These are phyloP conservation scores for Trypanosoma lewisi DNA, from an alignment of 208 protist species.

Conservation along the genomic window DNA sequence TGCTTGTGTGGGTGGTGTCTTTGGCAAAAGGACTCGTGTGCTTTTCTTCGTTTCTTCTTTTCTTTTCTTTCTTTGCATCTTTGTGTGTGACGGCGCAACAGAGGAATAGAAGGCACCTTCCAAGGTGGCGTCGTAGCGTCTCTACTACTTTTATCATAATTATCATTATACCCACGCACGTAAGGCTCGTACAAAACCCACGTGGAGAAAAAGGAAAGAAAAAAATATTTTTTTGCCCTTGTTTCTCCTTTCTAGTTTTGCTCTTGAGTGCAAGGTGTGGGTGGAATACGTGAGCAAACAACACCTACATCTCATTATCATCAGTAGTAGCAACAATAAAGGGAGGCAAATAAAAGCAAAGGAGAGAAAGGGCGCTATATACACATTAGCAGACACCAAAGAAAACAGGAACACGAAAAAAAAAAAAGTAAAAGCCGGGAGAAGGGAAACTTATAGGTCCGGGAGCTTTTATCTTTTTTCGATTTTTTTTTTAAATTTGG, in stretches of 20 bases:
- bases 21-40: too few species aligned
- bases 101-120: neutral
- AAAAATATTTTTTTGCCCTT: neutral
- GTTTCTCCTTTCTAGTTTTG: too few species aligned
- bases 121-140: neutral
- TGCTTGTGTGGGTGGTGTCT: too few species aligned
- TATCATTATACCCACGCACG: too few species aligned
- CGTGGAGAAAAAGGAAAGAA: neutral
- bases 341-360: neutral
- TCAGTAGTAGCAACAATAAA: neutral
- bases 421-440: slow-evolving; percentile 18
- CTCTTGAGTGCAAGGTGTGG: neutral
- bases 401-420: neutral
- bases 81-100: neutral
- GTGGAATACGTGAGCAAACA: neutral
- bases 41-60: neutral
- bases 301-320: neutral
- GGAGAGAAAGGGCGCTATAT: neutral
- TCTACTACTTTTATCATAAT: too few species aligned
- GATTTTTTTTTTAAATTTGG: slow-evolving; percentile 1
- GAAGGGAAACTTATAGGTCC: neutral
- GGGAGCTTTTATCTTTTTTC: slow-evolving; percentile 10
- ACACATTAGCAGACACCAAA: neutral
- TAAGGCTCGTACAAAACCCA: too few species aligned
- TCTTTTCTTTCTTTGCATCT: neutral